Conservation (phyloP, 768 basidiomycete genomes). For the Albatrellus ellisii region DNA sequence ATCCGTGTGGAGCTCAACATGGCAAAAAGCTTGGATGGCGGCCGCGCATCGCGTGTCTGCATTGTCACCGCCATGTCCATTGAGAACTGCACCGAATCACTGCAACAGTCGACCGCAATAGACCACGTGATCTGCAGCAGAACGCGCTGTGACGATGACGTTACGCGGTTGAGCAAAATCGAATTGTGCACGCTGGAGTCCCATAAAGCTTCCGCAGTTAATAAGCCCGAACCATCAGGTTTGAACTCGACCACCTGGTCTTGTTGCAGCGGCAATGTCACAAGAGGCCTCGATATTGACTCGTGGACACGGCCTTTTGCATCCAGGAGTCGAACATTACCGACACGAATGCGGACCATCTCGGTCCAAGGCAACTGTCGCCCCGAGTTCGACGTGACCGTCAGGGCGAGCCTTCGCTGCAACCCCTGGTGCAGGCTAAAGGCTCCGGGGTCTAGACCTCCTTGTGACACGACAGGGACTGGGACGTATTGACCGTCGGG, state of each 20-base stretch:
- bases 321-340: conserved; percentile 78
- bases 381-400: conserved; percentile 79
- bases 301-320: conserved; percentile 73
- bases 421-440: conserved; percentile 90
- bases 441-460: conserved; percentile 66
- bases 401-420: conserved; percentile 70
- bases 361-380: conserved; percentile 80
- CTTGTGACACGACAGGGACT: conserved; percentile 69
- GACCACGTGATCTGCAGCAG: conserved; percentile 68
- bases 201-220: conserved; percentile 72
- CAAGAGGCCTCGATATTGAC: conserved; percentile 54
- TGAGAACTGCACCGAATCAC: conserved; percentile 77
- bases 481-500: conserved; percentile 76
- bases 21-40: conserved; percentile 64
- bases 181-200: conserved; percentile 90
- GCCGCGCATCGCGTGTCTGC: conserved; percentile 70
- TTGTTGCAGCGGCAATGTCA: conserved; percentile 62
- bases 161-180: conserved; percentile 73
- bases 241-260: conserved; percentile 65
- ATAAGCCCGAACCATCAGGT: conserved; percentile 67
- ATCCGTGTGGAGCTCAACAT: conserved; percentile 73
- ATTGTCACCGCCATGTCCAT: conserved; percentile 83
- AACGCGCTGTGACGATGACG: conserved; percentile 63
- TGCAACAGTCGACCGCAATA: conserved; percentile 72
- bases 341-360: conserved; percentile 61